Conservation (phyloP, 495 filamentous ascomycete species). For the Penicillium antarcticum region DNA sequence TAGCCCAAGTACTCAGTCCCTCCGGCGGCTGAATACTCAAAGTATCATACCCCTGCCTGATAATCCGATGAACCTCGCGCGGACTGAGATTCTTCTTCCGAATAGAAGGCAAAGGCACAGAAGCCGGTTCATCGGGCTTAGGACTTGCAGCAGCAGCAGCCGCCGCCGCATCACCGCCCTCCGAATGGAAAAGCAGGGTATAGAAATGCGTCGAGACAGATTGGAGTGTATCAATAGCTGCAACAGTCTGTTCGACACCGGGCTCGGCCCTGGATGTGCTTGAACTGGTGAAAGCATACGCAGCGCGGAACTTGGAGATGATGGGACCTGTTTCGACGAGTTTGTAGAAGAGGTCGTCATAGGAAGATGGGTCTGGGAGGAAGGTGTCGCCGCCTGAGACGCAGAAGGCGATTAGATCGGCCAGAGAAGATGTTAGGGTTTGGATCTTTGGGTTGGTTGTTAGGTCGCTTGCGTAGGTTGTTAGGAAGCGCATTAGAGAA, state of each 20-base stretch:
- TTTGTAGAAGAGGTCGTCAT: conserved; percentile 98
- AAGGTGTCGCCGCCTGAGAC: conserved; percentile 88
- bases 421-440: conserved; percentile 49
- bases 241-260: conserved; percentile 22
- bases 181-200: conserved; percentile 66
- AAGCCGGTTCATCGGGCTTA: conserved; percentile 23
- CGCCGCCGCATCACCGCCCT: conserved; percentile 30
- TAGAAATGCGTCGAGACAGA: conserved; percentile 86
- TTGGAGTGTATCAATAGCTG: conserved; percentile 78
- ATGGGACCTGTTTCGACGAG: conserved; percentile 87
- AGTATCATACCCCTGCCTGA: conserved; percentile 94
- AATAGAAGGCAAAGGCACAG: conserved; percentile 29
- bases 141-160: conserved; percentile 11
- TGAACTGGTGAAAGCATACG: conserved; percentile 42
- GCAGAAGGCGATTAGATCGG: conserved; percentile 81
- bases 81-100: conserved; percentile 68
- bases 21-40: conserved; percentile 82
- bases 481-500: conserved; percentile 85
- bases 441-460: conserved; percentile 59
- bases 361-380: conserved; percentile 81
- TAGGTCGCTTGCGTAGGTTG: conserved; percentile 76
- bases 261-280: conserved; percentile 8
- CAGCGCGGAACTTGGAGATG: conserved; percentile 77
- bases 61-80: conserved; percentile 80
- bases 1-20: conserved; percentile 75